Conservation (phyloP, 177 flowering plant genomes). For the Vitis hybrid region DNA sequence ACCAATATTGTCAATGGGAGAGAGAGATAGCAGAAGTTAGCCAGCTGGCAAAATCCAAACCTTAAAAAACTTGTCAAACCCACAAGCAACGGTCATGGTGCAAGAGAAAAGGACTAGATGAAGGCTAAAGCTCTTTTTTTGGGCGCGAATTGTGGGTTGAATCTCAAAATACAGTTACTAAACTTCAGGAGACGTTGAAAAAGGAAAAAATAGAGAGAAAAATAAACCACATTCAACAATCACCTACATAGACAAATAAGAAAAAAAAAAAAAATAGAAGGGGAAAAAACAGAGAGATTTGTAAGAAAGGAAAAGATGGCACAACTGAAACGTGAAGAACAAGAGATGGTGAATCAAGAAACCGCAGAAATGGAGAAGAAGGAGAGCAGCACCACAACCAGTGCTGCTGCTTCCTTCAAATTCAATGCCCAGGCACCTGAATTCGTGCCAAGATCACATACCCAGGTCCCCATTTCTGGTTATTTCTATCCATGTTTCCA, state of each 20-base stretch:
- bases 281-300: constrained; percentile 5
- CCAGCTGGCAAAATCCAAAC: constrained; percentile 9
- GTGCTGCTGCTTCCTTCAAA: constrained; percentile 43
- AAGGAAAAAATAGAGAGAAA: neutral
- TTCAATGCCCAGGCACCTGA: constrained; percentile 93
- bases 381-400: constrained; percentile 1
- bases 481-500: constrained; percentile 69
- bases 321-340: constrained; percentile 32
- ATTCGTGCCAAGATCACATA: constrained; percentile 75
- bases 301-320: constrained; percentile 31
- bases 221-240: neutral
- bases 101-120: neutral
- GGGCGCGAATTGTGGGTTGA: constrained; percentile 49
- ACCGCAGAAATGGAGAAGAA: constrained; percentile 21
- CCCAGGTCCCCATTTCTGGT: constrained; percentile 55
- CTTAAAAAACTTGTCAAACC: constrained; percentile 23
- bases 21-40: no score
- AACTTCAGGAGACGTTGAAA: constrained; percentile 31
- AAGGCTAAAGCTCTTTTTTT: constrained; percentile 14
- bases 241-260: neutral
- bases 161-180: constrained; percentile 28
- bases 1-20: no score
- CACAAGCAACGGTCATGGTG: constrained; percentile 21
- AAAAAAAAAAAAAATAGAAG: neutral
- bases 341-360: constrained; percentile 18